These are phyloP conservation scores for Citrus sinensis DNA, from an alignment of 345 rosid genomes.

Conservation along the genomic window DVS_A1.0 CM039168.1:4086501-4087000, in stretches of 20 bases:
- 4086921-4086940: background rate
- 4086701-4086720: constrained; percentile 40
- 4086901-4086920: background rate
- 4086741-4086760: background rate
- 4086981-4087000: background rate
- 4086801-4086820: background rate
- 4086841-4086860: background rate
- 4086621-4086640: constrained; percentile 43
- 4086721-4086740: constrained; percentile 31
- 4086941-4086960: background rate
- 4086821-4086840: constrained; percentile 2
- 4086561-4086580: constrained; percentile 27
- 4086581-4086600: constrained; percentile 30
- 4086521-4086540: constrained; percentile 33
- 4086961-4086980: background rate
- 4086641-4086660: constrained; percentile 52
- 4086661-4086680: constrained; percentile 53
- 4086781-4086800: background rate
- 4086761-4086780: background rate
- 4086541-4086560: constrained; percentile 46
- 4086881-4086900: background rate
- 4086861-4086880: background rate
- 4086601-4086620: constrained; percentile 36
- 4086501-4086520: constrained; percentile 33
- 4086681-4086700: constrained; percentile 46